Base-by-base conservation (phyloP, 2,329 filamentous ascomycete species). In the Ophiostoma pallidulum region DNA sequence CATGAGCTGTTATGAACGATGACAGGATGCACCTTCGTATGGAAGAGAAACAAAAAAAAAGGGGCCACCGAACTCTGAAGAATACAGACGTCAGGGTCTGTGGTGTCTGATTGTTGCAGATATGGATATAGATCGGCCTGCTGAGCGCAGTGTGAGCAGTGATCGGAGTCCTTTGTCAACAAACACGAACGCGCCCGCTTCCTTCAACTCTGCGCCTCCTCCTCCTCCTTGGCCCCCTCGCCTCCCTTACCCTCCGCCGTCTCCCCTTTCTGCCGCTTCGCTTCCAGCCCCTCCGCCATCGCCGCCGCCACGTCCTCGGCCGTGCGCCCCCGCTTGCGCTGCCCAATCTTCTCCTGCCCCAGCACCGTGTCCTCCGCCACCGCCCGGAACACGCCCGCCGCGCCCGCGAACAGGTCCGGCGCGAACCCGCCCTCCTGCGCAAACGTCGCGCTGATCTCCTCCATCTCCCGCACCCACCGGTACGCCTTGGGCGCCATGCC, bases 401-500 rank as follows among this genome's bases (percentile, higher is more conserved):
- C 75, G 10, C 74, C 74, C 12, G 65, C 61, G 55, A 86, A 86
- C 22, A 82, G 62, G 20, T 68, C 65, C 10, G 62, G 62, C 4
- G 63, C 63, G 60, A 84, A 86, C 0, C 81, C 82, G 1, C 79
- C 82, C 46, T 83, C 80, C 36, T 76, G 73, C 7, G 65, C 64
- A 60, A 86, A 81, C 4, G 81, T 84, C 49, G 73, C 66, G 4
- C 75, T 77, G 58, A 90, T 87, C 69, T 89, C 79, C 56, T 80
- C 73, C 84, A 90, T 88, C 68, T 89, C 84, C 29, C 72, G 69
- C 0, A 86, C 80, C 84, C 84, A 90, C 10, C 85, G 70, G 61
- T 88, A 88, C 16, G 85, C 84, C 65, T 89, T 90, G 8, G 79
- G 77, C 20, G 82, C 72, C 74, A 88, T 84, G 13, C 62, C 66